phyloP scores from a whole-genome alignment of 441 rosid species.

The Croton laevigatus region DNA sequence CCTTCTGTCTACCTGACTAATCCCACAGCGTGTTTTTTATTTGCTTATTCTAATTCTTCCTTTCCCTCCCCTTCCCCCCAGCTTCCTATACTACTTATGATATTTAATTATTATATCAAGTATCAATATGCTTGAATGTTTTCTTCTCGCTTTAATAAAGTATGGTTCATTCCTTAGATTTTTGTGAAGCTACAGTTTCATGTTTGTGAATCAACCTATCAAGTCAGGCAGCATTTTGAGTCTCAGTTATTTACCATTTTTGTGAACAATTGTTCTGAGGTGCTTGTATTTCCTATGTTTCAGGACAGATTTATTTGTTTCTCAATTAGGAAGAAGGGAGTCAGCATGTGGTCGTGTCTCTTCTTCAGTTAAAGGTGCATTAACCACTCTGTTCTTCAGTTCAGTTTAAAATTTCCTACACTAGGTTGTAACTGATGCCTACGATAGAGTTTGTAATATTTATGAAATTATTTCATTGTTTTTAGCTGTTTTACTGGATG shows the following conservation, averaged over 20 bases:
- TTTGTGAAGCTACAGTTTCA: neutral
- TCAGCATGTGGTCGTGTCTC: slow-evolving; percentile 19
- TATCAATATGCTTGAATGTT: neutral
- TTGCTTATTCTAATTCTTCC: neutral
- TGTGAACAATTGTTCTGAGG: neutral
- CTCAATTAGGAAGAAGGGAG: slow-evolving; percentile 27
- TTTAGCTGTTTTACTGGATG: slow-evolving; percentile 52
- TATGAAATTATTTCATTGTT: slow-evolving; percentile 4
- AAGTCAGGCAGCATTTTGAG: neutral
- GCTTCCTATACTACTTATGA: neutral
- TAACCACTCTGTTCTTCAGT: slow-evolving; percentile 4
- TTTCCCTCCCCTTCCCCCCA: too few relatives aligned
- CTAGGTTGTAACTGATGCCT: neutral
- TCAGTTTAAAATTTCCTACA: neutral
- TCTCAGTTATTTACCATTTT: neutral
- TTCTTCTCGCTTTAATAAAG: neutral
- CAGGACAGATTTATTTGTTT: slow-evolving; percentile 33
- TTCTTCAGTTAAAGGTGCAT: slow-evolving; percentile 50
- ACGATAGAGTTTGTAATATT: neutral
- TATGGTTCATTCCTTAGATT: neutral
- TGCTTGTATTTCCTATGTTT: slow-evolving; percentile 7
- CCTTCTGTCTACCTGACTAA: neutral
- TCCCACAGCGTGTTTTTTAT: neutral
- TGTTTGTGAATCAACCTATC: neutral
- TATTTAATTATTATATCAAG: neutral